Conservation (phyloP, 148 eudicot species). For the Mesembryanthemum crystallinum region DNA sequence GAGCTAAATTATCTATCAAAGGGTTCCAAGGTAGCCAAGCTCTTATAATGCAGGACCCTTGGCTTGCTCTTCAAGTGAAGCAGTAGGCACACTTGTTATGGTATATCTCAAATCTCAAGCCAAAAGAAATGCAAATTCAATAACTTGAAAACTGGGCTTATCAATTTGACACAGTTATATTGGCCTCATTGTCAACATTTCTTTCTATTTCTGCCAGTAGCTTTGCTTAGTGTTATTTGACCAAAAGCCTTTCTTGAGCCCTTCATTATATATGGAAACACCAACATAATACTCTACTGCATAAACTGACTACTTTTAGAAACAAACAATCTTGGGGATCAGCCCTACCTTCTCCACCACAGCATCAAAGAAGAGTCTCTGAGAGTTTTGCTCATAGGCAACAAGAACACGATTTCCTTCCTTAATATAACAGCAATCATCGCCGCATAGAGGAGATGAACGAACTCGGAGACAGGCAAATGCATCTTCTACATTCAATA, state of each 20-base stretch:
- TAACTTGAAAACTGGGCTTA: not conserved
- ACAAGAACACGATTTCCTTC: conserved; percentile 55
- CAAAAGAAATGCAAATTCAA: not conserved
- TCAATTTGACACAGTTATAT: conserved; percentile 1
- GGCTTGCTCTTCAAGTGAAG: not conserved
- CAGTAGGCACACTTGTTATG: not conserved
- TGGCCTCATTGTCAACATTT: not conserved
- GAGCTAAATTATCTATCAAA: not conserved
- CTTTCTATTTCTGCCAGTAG: not conserved
- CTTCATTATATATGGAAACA: not conserved
- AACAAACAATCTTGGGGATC: not conserved
- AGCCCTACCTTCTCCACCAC: conserved; percentile 49
- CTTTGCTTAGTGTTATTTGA: not conserved
- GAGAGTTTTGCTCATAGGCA: conserved; percentile 30
- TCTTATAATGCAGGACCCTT: not conserved
- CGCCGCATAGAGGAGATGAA: conserved; percentile 46
- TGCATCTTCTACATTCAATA: conserved; percentile 38
- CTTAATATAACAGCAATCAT: conserved; percentile 45
- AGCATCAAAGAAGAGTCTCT: conserved; percentile 47
- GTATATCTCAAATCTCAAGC: not conserved
- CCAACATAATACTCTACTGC: not conserved
- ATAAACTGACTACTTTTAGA: not conserved
- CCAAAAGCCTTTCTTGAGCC: not conserved
- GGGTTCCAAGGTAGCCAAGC: not conserved
- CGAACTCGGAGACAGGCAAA: conserved; percentile 45